Base-by-base conservation (phyloP, 2,329 filamentous ascomycete species). In the Cadophora luteo-olivacea region DNA sequence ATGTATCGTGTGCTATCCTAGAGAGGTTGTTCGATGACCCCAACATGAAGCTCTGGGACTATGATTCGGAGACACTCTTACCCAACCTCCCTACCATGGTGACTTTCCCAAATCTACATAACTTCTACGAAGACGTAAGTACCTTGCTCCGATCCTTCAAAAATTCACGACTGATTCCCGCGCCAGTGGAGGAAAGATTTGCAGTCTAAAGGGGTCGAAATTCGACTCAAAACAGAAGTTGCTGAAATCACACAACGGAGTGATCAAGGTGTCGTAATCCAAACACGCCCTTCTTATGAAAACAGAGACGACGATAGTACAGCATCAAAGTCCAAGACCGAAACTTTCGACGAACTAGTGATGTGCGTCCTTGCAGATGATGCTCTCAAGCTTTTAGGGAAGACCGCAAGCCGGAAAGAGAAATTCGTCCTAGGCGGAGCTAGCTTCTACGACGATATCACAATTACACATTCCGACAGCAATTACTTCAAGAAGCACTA, bases 361-460 rank as follows among this genome's bases (percentile, higher is more conserved):
- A 82, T 92, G 25, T 91, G 89, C 76, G 85, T 87, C 11, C 80
- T 87, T 2, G 89, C 89, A 19, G 90, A 92, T 74, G 89, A 88
- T 4, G 85, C 89, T 14, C 87, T 89, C 68, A 84, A 84, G 16
- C 82, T 92, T 4, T 83, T 92, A 0, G 84, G 84, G 55, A 81
- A 83, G 5, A 85, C 84, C 1, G 85, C 88, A 32, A 85, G 85
- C 8, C 83, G 86, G 81, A 83, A 85, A 49, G 91, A 94, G 77
- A 87, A 83, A 61, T 84, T 85, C 54, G 86, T 95, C 11, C 85
- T 94, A 0, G 89, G 90, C n/a, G 87, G 88, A 19, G 91, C 91
- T 11, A 88, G 87, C 68, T 88, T 91, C 78, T 87, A 85, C 74
- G 86, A 92, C 80, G 90, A 92, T 76, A 86, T 92, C 66, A 92